A percentile compares a stretch with the other conserved stretches of the same genome.
phyloP scores from a whole-genome alignment of 192 early-diverging fungal genomes.

The Physocladia obscura region DNA sequence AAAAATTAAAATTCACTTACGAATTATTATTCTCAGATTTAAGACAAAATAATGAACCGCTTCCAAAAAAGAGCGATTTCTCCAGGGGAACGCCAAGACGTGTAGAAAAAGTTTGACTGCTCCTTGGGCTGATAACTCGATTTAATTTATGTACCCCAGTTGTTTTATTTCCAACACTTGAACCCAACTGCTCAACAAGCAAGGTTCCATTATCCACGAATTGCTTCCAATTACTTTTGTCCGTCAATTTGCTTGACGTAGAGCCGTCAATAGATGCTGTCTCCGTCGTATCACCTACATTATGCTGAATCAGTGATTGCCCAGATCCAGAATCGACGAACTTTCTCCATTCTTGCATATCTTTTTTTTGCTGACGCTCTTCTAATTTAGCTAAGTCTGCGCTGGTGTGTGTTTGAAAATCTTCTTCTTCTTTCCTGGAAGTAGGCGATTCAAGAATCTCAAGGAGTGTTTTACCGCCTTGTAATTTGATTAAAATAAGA shows the following conservation, averaged over 20 bases:
- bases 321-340: neutral
- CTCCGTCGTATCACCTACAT: conserved; percentile 12
- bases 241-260: neutral
- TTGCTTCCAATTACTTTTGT: conserved; percentile 10
- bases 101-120: no score
- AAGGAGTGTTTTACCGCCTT: conserved; percentile 76
- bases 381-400: conserved; percentile 25
- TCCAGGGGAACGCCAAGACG: no score
- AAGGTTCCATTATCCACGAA: neutral
- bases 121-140: no score
- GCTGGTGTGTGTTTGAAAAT: conserved; percentile 30
- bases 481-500: conserved; percentile 80
- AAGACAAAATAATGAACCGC: conserved; percentile 13
- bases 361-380: neutral
- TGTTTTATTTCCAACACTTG: no score
- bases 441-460: conserved; percentile 80
- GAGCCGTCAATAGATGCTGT: neutral
- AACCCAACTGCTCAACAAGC: no score
- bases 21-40: neutral
- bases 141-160: no score
- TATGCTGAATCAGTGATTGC: no score
- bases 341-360: conserved; percentile 4
- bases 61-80: conserved; percentile 21
- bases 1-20: neutral
- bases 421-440: conserved; percentile 71